phyloP scores from a whole-genome alignment of 768 basidiomycete species.

The Rhodotorula paludigena region DNA sequence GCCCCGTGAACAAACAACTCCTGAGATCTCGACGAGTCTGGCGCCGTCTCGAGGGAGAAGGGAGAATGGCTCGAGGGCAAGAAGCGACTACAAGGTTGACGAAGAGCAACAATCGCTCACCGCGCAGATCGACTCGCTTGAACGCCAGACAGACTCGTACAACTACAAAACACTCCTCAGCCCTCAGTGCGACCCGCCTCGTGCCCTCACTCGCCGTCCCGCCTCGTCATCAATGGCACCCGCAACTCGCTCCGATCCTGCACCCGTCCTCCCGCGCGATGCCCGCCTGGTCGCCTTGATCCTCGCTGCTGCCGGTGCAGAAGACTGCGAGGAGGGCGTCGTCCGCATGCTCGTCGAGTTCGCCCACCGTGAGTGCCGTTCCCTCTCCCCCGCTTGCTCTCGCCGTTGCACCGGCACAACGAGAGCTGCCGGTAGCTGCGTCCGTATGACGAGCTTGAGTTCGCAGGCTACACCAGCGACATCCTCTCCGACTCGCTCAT shows the following conservation, averaged over 20 bases:
- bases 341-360: constrained; percentile 51
- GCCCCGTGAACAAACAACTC: too few species aligned
- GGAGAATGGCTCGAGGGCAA: too few species aligned
- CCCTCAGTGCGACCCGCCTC: background rate
- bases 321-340: constrained; percentile 51
- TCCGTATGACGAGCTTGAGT: too few species aligned
- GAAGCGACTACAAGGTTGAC: too few species aligned
- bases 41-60: too few species aligned
- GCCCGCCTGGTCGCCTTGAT: constrained; percentile 50
- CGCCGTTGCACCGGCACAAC: background rate
- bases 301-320: constrained; percentile 49
- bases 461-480: constrained; percentile 51
- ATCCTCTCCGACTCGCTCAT: constrained; percentile 47
- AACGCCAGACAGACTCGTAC: background rate
- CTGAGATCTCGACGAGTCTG: too few species aligned
- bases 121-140: too few species aligned
- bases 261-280: constrained; percentile 47
- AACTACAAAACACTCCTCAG: background rate
- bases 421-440: too few species aligned
- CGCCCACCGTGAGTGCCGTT: constrained; percentile 47
- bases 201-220: background rate
- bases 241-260: background rate
- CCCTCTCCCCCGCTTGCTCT: background rate
- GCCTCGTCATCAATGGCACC: background rate
- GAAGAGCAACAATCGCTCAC: too few species aligned